Conservation (phyloP, 768 basidiomycete species). For the Omphalotus guepiniiformis region DNA sequence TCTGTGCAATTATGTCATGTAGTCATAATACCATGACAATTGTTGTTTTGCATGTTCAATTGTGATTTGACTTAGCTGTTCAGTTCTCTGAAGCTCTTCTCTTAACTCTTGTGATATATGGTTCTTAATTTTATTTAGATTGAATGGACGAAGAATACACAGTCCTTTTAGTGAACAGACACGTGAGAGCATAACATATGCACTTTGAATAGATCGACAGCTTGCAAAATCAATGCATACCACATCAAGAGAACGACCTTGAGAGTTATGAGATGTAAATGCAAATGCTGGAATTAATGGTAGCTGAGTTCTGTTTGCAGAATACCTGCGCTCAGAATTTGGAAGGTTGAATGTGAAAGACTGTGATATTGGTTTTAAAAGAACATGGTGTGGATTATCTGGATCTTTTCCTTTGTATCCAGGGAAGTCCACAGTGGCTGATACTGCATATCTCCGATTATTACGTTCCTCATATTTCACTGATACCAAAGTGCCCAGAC, state of each 20-base stretch:
- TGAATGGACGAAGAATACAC: too few relatives aligned
- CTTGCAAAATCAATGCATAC: slow-evolving; percentile 8
- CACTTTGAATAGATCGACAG: slow-evolving; percentile 3
- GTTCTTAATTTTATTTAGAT: too few relatives aligned
- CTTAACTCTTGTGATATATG: too few relatives aligned
- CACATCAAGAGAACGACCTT: slow-evolving; percentile 8
- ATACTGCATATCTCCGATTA: slow-evolving; percentile 9
- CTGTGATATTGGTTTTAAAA: neutral
- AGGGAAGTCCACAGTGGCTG: slow-evolving; percentile 11
- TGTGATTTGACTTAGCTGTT: too few relatives aligned
- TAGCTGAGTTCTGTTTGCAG: slow-evolving; percentile 10
- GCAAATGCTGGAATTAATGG: slow-evolving; percentile 12
- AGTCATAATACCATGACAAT: too few relatives aligned
- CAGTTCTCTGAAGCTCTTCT: too few relatives aligned
- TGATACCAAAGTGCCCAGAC: slow-evolving; percentile 7
- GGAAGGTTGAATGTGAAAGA: slow-evolving; percentile 7
- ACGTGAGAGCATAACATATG: slow-evolving; percentile 14
- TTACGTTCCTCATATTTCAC: slow-evolving; percentile 6
- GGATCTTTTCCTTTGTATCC: slow-evolving; percentile 2
- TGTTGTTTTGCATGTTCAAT: too few relatives aligned
- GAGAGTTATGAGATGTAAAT: slow-evolving; percentile 11
- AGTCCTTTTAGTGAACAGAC: too few relatives aligned
- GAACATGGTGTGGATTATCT: slow-evolving; percentile 7
- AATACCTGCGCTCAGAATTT: slow-evolving; percentile 3
- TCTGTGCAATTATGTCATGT: too few relatives aligned